phyloP scores from a whole-genome alignment of 768 basidiomycete species.

The Russula virescens region DNA sequence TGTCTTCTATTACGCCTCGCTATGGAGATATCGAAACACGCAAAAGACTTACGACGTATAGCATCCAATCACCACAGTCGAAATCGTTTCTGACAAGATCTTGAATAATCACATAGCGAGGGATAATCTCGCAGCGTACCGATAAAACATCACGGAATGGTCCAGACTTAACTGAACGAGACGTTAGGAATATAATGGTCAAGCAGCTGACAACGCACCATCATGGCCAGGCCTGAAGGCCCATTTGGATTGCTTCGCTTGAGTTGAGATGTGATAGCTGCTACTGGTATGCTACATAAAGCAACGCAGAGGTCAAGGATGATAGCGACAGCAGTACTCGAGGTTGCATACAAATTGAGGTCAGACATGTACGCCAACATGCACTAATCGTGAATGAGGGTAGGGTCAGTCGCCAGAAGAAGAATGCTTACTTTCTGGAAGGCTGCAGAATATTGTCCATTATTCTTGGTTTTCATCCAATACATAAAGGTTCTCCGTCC shows the following conservation, averaged over 20 bases:
- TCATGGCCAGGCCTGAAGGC: constrained; percentile 53
- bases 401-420: neutral
- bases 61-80: constrained; percentile 73
- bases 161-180: constrained; percentile 58
- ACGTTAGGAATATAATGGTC: constrained; percentile 1
- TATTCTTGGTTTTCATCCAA: constrained; percentile 74
- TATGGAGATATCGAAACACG: neutral
- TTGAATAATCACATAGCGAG: neutral
- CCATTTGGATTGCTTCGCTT: constrained; percentile 32
- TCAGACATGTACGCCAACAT: constrained; percentile 79
- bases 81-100: constrained; percentile 52
- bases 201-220: constrained; percentile 37
- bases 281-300: constrained; percentile 47
- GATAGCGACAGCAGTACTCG: neutral
- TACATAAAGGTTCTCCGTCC: constrained; percentile 48
- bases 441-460: constrained; percentile 58
- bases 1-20: no score
- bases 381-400: constrained; percentile 40
- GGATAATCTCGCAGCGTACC: constrained; percentile 38
- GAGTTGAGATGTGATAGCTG: constrained; percentile 49
- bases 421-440: constrained; percentile 62
- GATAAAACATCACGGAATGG: constrained; percentile 76
- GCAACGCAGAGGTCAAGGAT: constrained; percentile 16
- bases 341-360: constrained; percentile 52
- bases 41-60: constrained; percentile 56